Base-by-base conservation (phyloP, 768 basidiomycete genomes). In the Lepiota brunneoincarnata region DNA sequence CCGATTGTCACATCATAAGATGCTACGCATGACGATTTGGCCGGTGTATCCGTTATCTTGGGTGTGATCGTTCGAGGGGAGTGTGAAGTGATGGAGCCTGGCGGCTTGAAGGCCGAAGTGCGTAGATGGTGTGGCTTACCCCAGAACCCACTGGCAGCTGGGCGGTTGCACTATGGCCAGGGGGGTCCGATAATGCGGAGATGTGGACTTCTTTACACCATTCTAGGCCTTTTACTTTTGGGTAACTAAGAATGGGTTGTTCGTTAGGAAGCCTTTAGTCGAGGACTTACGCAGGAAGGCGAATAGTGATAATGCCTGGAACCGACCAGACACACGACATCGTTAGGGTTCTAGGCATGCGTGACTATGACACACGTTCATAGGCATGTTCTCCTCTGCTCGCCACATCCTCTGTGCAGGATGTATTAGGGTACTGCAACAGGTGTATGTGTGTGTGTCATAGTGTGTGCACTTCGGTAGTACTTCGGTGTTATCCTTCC, bases 401-500 rank as follows among this genome's bases (percentile, higher is more conserved):
- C n/a, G 35, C 31, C 28, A 37, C 52, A 46, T 31, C 15, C 21
- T n/a, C 23, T 23, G 24, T 23, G 10, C 35, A 31, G 20, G n/a
- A 37, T 37, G 28, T 44, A 28, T 31, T 37, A 12, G 36, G 28
- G 36, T 39, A 31, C 15, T 31, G 31, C 31, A 31, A 31, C 31
- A 31, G 7, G 31, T n/a, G n/a, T n/a, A n/a, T n/a, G 31, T 31
- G 42, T n/a, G 14, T 26, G 36, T 12, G 15, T 43, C 14, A 35
- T 28, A 7, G 26, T 28, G 26, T 28, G 31, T 31, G 31, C 41
- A 44, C 21, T 36, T 35, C 18, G 40, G 41, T 15, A 37, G 18
- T 31, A 20, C 34, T 44, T 28, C 18, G 36, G 28, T n/a, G 9
- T 23, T 67, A 76, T 17, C 69, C 69, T 61, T 77, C 73, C 6